Evolutionary conservation across 805 yeast species (phyloP).

Genomic region (Pichia exigua): DNA sequence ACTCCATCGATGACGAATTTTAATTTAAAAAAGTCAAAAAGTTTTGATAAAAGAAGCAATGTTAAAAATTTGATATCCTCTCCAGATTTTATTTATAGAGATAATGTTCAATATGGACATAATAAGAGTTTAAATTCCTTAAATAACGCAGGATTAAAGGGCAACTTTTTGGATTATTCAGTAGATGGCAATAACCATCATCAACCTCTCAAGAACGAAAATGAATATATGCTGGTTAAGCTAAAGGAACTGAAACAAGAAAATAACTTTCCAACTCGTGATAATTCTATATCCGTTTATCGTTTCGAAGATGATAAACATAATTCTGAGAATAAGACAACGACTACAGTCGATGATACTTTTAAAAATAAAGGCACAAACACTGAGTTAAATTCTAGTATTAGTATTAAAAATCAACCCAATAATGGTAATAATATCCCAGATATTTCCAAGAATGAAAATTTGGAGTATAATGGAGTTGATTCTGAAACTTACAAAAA

Average conservation of each 20-base stretch:
- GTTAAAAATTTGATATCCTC: background rate
- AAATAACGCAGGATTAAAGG: background rate
- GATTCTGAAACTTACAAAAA: constrained; percentile 50
- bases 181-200: background rate
- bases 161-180: background rate
- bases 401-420: background rate
- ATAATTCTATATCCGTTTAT: background rate
- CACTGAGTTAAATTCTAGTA: background rate
- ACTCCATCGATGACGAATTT: background rate
- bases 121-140: background rate
- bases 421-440: constrained; percentile 8
- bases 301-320: background rate
- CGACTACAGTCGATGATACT: background rate
- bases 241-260: background rate
- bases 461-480: constrained; percentile 18
- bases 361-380: background rate
- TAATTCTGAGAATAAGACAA: background rate
- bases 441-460: background rate
- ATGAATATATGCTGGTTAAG: background rate
- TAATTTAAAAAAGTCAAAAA: constrained; percentile 19
- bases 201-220: background rate
- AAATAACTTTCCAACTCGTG: background rate
- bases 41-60: constrained; percentile 15
- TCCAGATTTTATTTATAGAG: background rate
- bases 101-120: background rate